phyloP scores from a whole-genome alignment of 805 yeast genomes.

The Metschnikowia vanudenii region DNA sequence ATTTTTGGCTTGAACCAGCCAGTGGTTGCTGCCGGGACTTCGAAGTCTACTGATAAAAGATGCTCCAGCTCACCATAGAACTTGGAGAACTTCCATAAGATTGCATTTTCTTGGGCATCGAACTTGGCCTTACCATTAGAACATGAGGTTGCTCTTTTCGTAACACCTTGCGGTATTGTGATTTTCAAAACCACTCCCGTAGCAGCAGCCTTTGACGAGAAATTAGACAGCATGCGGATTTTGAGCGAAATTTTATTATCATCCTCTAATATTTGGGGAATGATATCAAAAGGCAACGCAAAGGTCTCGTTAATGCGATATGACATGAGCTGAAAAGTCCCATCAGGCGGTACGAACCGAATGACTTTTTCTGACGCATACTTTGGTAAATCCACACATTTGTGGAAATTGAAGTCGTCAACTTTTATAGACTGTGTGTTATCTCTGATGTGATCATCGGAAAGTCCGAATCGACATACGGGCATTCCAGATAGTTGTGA shows the following conservation, averaged over 20 bases:
- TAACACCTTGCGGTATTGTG: conserved; percentile 58
- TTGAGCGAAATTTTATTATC: conserved; percentile 54
- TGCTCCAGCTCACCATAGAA: conserved; percentile 66
- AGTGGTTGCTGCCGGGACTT: conserved; percentile 9
- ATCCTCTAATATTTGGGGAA: conserved; percentile 49
- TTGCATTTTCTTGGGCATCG: conserved; percentile 59
- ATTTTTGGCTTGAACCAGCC: conserved; percentile 77
- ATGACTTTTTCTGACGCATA: conserved; percentile 66
- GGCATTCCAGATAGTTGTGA: conserved; percentile 82
- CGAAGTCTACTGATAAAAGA: conserved; percentile 50
- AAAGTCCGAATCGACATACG: conserved; percentile 74
- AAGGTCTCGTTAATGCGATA: conserved; percentile 52
- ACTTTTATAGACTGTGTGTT: conserved; percentile 44
- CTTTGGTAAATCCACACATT: conserved; percentile 72
- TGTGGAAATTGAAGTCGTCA: conserved; percentile 83
- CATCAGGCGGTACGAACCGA: conserved; percentile 83
- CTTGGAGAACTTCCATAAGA: conserved; percentile 71
- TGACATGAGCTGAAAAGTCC: conserved; percentile 77
- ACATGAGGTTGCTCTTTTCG: conserved; percentile 29
- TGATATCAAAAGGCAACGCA: conserved; percentile 67
- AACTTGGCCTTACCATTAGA: conserved; percentile 69
- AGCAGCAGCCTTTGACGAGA: conserved; percentile 57
- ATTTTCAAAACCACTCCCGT: conserved; percentile 61
- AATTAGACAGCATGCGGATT: conserved; percentile 61
- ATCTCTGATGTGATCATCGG: conserved; percentile 42